Evolutionary conservation across 805 yeast genomes (phyloP).

Genomic region (Jamesozyma jinghongensis): DNA sequence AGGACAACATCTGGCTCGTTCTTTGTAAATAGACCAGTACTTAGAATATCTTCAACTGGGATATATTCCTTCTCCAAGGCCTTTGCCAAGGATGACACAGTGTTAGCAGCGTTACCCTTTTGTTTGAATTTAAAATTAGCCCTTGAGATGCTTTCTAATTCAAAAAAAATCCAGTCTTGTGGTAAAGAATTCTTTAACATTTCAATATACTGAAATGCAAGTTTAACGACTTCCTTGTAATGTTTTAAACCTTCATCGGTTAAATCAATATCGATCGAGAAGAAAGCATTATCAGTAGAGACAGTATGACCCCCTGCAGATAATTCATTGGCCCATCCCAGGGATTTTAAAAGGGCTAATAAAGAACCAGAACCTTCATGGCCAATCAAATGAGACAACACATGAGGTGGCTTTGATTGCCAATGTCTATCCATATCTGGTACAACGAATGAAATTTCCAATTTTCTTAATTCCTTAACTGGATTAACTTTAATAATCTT

Average conservation of each 20-base stretch:
- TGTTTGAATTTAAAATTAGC: slow-evolving; percentile 74
- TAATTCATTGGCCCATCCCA: slow-evolving; percentile 73
- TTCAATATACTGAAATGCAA: slow-evolving; percentile 64
- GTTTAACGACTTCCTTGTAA: slow-evolving; percentile 50
- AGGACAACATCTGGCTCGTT: slow-evolving; percentile 49
- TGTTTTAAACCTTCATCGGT: slow-evolving; percentile 62
- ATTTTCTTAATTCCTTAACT: slow-evolving; percentile 64
- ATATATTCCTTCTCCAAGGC: slow-evolving; percentile 47
- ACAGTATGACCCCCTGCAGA: slow-evolving; percentile 63
- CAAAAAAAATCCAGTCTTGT: slow-evolving; percentile 73
- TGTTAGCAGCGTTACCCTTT: slow-evolving; percentile 59
- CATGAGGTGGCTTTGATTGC: slow-evolving; percentile 60
- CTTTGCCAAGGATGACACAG: slow-evolving; percentile 62
- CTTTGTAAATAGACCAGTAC: slow-evolving; percentile 45
- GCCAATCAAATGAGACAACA: slow-evolving; percentile 75
- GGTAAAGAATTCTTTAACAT: slow-evolving; percentile 52
- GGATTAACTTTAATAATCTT: slow-evolving; percentile 63
- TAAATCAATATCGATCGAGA: slow-evolving; percentile 63
- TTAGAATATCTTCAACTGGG: slow-evolving; percentile 58
- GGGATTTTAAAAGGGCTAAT: slow-evolving; percentile 53
- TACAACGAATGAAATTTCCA: slow-evolving; percentile 60
- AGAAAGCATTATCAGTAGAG: slow-evolving; percentile 57
- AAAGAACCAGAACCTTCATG: slow-evolving; percentile 90
- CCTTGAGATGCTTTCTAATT: slow-evolving; percentile 56
- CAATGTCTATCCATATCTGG: slow-evolving; percentile 69